Base-by-base conservation (phyloP, 2,329 filamentous ascomycete genomes). In the Septoria linicola region DNA sequence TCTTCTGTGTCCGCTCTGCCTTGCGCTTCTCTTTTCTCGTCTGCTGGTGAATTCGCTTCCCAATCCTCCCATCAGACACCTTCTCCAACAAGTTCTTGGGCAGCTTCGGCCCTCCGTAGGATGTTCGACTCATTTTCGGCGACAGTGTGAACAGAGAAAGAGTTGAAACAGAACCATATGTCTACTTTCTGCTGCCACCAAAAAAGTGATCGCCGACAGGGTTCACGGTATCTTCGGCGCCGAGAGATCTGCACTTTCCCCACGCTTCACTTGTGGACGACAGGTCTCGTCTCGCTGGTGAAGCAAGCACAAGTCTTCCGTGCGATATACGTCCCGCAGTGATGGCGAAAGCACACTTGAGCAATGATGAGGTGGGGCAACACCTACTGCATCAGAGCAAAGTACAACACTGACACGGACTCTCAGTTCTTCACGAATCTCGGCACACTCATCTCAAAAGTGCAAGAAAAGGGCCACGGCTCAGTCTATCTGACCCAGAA, bases 401-500 rank as follows among this genome's bases (percentile, higher is more conserved):
- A 6, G 11, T 17, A 19, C 17, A 3, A n/a, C 4, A 41, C 2
- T 16, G 34, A 41, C 42, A 45, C 45, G 36, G 23, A 44, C 35
- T 8, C 4, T n/a, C 64, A 91, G 87, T 92, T 92, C 78, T 90
- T 92, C 72, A 72, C 75, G 56, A 79, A 79, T 65, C 79, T 92
- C 58, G 73, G 75, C 44, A 76, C 83, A 63, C 82, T 92, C 58
- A 87, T 93, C 72, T 76, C 81, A 55, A 70, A 77, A 58, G 80
- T 80, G 55, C 85, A 85, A 65, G 76, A 80, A 64, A 84, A 84
- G 68, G 80, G 85, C 63, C 85, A 89, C 70, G 87, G 87, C 62
- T 82, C 83, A 43, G 76, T 95, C 59, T 85, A 81, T 69, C 75
- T 95, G 52, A 85, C 81, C 44, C 88, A 95, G 67, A 92, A 92